Evolutionary conservation across 2,329 filamentous ascomycete genomes (phyloP).

Genomic region (Alternaria viburni): DNA sequence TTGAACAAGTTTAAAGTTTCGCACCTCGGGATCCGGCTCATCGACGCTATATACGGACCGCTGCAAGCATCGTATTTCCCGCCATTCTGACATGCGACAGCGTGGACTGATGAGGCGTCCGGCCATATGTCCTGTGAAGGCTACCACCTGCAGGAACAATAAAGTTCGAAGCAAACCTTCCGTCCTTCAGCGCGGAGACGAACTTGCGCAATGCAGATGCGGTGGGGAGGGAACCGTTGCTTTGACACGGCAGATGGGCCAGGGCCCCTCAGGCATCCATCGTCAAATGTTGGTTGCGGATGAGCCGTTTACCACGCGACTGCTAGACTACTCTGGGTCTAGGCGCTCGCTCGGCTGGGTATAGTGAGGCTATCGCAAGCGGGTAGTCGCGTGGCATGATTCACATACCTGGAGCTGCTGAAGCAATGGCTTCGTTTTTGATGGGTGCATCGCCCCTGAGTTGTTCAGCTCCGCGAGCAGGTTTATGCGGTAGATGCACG

Average conservation of each 20-base stretch:
- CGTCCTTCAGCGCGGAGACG: constrained; percentile 14
- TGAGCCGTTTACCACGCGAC: constrained; percentile 9
- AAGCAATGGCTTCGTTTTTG: constrained; percentile 11
- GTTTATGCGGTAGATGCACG: neutral
- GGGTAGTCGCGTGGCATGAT: constrained; percentile 11
- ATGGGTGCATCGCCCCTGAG: constrained; percentile 6
- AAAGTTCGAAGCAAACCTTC: constrained; percentile 9
- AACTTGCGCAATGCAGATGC: constrained; percentile 15
- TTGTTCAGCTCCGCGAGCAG: neutral
- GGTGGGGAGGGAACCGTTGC: constrained; percentile 1
- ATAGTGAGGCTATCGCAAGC: constrained; percentile 1
- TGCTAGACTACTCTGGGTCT: neutral
- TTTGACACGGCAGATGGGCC: neutral
- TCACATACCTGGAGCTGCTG: constrained; percentile 10
- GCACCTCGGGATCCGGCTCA: neutral
- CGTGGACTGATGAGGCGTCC: neutral
- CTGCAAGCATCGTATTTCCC: neutral
- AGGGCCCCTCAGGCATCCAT: neutral
- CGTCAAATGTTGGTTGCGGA: neutral
- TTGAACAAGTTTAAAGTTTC: neutral
- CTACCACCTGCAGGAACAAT: neutral
- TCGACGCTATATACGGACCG: constrained; percentile 11
- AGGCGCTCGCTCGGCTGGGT: neutral
- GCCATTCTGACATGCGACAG: neutral
- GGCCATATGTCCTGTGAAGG: neutral